These are phyloP conservation scores for Blastocystis sp. DNA, from an alignment of 352 stramenopile species.

Conservation along the genomic window DNA sequence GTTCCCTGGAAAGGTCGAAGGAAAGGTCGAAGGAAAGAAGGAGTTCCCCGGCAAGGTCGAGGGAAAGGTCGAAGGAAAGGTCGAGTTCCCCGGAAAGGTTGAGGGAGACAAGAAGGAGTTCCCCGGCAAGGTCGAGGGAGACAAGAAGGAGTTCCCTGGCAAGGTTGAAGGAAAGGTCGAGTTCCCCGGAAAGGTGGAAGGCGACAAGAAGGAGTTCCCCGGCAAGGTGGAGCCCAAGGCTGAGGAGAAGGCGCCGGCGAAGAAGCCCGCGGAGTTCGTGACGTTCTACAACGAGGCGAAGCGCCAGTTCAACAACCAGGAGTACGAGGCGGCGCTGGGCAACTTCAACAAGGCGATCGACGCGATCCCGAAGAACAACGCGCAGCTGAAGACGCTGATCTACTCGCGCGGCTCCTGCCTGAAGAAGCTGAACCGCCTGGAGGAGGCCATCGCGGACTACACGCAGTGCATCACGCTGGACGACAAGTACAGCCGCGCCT, in stretches of 20 bases:
- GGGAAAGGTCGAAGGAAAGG: background rate
- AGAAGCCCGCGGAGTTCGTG: constrained; percentile 43
- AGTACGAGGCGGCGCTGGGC: constrained; percentile 51
- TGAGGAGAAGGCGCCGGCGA: background rate
- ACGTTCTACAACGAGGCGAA: constrained; percentile 57
- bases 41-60: no score
- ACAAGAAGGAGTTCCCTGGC: background rate
- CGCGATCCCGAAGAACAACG: constrained; percentile 27
- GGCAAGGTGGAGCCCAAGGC: background rate
- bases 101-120: background rate
- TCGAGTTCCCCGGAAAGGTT: background rate
- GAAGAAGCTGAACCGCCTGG: constrained; percentile 64
- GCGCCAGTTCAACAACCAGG: constrained; percentile 37
- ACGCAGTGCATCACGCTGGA: constrained; percentile 67
- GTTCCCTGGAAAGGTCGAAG: no score
- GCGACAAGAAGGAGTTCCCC: background rate
- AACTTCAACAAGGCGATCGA: constrained; percentile 51
- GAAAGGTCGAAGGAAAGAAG: background rate
- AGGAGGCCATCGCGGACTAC: constrained; percentile 29
- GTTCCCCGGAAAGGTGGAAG: background rate
- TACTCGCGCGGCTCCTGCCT: constrained; percentile 58
- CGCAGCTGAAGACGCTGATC: constrained; percentile 64
- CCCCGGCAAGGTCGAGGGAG: background rate
- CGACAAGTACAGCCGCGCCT: constrained; percentile 49
- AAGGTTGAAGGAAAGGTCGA: constrained; percentile 4